These are phyloP conservation scores for Misopates orontium DNA, from an alignment of 257 asterid genomes.

Conservation along the genomic window DNA sequence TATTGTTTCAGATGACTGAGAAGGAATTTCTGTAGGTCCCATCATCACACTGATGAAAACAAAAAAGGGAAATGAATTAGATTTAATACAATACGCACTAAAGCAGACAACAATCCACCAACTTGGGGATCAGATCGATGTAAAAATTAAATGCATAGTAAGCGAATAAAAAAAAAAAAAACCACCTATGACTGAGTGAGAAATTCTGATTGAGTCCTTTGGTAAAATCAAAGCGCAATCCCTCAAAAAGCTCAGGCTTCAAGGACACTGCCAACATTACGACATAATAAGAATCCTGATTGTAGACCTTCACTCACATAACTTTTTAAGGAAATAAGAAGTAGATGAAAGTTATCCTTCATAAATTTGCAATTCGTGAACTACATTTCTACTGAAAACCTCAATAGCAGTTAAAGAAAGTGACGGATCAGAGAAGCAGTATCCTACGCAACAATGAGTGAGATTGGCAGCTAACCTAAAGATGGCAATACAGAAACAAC, in stretches of 20 bases:
- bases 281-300: slow-evolving; percentile 26
- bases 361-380: neutral
- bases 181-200: slow-evolving; percentile 93
- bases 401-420: neutral
- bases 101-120: slow-evolving; percentile 10
- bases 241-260: slow-evolving; percentile 99
- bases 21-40: slow-evolving; percentile 96
- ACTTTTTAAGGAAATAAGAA: neutral
- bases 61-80: slow-evolving; percentile 20
- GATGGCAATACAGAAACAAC: neutral
- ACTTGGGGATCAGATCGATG: neutral
- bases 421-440: neutral
- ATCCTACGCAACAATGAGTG: neutral
- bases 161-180: slow-evolving; percentile 21
- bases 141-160: neutral
- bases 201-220: slow-evolving; percentile 88
- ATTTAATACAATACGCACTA: neutral
- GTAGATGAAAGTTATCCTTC: neutral
- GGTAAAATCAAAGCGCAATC: slow-evolving; percentile 93
- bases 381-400: neutral
- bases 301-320: neutral
- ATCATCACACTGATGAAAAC: slow-evolving; percentile 67
- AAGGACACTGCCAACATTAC: slow-evolving; percentile 75
- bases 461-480: neutral
- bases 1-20: slow-evolving; percentile 83